phyloP scores from a whole-genome alignment of 2,329 filamentous ascomycete genomes.

The Cercospora zeina region DNA sequence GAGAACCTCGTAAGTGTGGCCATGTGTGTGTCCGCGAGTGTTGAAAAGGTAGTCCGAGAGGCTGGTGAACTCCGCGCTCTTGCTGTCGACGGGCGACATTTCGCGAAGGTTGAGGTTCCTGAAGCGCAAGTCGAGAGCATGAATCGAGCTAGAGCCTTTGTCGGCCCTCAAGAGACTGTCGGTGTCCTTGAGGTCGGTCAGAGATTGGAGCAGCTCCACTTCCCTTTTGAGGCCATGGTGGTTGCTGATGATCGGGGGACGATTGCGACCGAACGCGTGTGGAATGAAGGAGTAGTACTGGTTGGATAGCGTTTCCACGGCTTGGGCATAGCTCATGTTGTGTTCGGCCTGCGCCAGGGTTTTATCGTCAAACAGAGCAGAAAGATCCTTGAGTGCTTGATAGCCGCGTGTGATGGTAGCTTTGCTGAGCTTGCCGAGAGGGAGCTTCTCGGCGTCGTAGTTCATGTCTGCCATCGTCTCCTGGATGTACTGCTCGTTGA shows the following conservation, averaged over 20 bases:
- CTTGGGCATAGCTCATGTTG: conserved; percentile 34
- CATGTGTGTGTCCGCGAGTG: conserved; percentile 68
- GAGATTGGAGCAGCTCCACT: conserved; percentile 74
- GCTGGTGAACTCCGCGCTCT: conserved; percentile 63
- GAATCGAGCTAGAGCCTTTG: conserved; percentile 51
- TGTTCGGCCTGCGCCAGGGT: conserved; percentile 49
- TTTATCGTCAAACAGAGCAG: conserved; percentile 62
- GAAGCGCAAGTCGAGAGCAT: conserved; percentile 72
- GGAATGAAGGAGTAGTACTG: conserved; percentile 80
- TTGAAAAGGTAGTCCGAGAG: conserved; percentile 67
- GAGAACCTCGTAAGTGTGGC: conserved; percentile 60
- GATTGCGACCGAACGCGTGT: conserved; percentile 72
- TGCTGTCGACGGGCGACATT: conserved; percentile 67
- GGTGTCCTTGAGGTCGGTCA: conserved; percentile 83
- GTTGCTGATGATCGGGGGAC: conserved; percentile 66
- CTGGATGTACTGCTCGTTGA: conserved; percentile 71
- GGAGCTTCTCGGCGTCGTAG: conserved; percentile 74
- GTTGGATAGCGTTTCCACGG: conserved; percentile 69
- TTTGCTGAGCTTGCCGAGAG: conserved; percentile 81
- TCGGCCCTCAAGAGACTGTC: conserved; percentile 71
- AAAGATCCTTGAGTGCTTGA: conserved; percentile 72
- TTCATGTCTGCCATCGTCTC: conserved; percentile 60
- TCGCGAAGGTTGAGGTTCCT: conserved; percentile 69
- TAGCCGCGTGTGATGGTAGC: conserved; percentile 73
- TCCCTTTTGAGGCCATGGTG: conserved; percentile 67